These are phyloP conservation scores for Calophaca sinica DNA, from an alignment of 306 rosid genomes.

Conservation along the genomic window DNA sequence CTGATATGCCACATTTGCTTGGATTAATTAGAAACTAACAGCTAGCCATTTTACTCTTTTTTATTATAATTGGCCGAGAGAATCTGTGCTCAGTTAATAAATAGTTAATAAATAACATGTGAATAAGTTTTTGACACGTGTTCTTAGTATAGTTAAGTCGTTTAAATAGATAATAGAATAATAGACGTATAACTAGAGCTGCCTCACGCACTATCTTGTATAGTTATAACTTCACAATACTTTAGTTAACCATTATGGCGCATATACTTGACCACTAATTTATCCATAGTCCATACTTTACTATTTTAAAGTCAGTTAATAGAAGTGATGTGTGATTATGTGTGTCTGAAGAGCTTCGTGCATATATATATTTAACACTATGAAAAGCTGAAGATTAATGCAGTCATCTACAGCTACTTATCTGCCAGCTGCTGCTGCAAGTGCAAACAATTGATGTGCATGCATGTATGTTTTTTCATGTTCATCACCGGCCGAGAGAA, in stretches of 20 bases:
- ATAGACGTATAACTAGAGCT: constrained; percentile 13
- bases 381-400: not conserved
- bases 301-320: not conserved
- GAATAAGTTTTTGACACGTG: too few species aligned
- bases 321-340: not conserved
- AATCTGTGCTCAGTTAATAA: too few species aligned
- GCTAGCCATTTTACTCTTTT: constrained; percentile 34
- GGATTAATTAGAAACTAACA: too few species aligned
- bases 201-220: constrained; percentile 29
- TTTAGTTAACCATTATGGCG: not conserved
- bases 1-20: too few species aligned
- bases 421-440: not conserved
- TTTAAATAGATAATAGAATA: too few species aligned
- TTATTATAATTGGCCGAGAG: too few species aligned
- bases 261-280: not conserved
- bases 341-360: constrained; percentile 20
- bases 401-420: not conserved
- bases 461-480: constrained; percentile 26
- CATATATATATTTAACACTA: not conserved
- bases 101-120: too few species aligned
- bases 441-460: not conserved
- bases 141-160: too few species aligned
- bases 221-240: not conserved
- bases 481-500: not conserved
- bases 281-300: not conserved